Evolutionary conservation across 345 rosid species (phyloP), one percentile per base, ranked within the genome.

Genomic region (Pistacia vera): DNA sequence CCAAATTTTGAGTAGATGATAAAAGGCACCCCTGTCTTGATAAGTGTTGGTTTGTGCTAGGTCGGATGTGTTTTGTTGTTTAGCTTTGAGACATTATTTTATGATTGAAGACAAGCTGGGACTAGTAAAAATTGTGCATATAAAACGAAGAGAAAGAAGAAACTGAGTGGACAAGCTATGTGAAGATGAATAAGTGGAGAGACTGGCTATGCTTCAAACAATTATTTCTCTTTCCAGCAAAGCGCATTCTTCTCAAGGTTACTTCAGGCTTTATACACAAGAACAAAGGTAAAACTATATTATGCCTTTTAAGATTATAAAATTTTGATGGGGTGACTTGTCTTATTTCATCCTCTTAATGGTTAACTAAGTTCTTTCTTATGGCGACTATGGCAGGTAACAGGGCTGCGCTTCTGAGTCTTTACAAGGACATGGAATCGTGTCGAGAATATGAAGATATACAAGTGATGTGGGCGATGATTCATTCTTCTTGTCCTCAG

Each of bases 381-480:
- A 13, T 35, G 55, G 60, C n/a, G 52, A 22, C 8, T 2, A 52
- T 41, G 68, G 59, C 87, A 88, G 92, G 80, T 54, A 82, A 79
- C 6, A 75, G 63, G 51, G 30, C 79, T 33, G 87, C 85, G 52
- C 85, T 90, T 17, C 70, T 76, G 66, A 66, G 55, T 64, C 86
- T 91, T 25, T 77, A 82, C 85, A 82, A 87, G 83, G 91, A 88
- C 75, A 76, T 87, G 90, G 95, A 89, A 66, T 82, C 86, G n/a
- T 89, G 89, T 59, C 73, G 79, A 4, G 92, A 84, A 66, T 88
- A 87, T 48, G 82, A 78, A 77, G 92, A 91, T 71, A 87, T 87
- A 70, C 85, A 84, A 68, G 92, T 91, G 73, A 83, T 89, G 92
- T 89, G 92, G 92, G 83, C 86, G 64, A 81, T 91, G 79, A 54